phyloP scores from a whole-genome alignment of 306 rosid species.

The Rosa persica region DNA sequence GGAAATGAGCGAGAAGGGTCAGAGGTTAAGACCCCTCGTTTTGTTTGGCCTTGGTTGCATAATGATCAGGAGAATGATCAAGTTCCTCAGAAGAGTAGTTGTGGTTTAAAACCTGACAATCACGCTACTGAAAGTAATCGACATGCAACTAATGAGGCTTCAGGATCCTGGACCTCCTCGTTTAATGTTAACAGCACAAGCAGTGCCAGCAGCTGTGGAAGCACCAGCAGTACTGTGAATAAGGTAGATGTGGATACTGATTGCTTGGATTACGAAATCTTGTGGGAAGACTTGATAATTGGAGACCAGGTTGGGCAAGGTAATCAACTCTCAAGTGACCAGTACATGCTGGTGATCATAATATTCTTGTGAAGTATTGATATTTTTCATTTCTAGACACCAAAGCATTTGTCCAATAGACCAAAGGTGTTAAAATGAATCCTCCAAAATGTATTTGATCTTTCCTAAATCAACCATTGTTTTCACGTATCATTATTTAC shows the following conservation, averaged over 20 bases:
- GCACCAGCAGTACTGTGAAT: conserved; percentile 75
- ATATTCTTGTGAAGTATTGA: conserved; percentile 22
- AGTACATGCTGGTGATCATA: conserved; percentile 20
- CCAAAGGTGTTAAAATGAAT: neutral
- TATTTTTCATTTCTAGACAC: conserved; percentile 1
- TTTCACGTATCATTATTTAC: neutral
- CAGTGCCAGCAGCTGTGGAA: conserved; percentile 97
- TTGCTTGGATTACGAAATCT: conserved; percentile 90
- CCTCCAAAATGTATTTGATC: conserved; percentile 7
- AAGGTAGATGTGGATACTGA: conserved; percentile 79
- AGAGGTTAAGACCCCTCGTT: conserved; percentile 46
- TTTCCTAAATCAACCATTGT: neutral
- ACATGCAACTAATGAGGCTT: conserved; percentile 59
- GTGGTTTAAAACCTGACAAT: conserved; percentile 51
- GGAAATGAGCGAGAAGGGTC: conserved; percentile 64
- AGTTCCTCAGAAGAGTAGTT: conserved; percentile 40
- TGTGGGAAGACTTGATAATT: conserved; percentile 94
- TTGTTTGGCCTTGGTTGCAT: conserved; percentile 59
- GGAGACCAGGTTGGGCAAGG: conserved; percentile 99
- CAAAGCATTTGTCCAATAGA: neutral
- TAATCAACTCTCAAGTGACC: conserved; percentile 32
- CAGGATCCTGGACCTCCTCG: conserved; percentile 76
- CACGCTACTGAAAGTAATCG: conserved; percentile 54
- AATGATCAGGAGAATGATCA: conserved; percentile 69
- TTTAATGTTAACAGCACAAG: conserved; percentile 87